Base-by-base conservation (phyloP, 257 asterid species). In the Penstemon eatonii region DNA sequence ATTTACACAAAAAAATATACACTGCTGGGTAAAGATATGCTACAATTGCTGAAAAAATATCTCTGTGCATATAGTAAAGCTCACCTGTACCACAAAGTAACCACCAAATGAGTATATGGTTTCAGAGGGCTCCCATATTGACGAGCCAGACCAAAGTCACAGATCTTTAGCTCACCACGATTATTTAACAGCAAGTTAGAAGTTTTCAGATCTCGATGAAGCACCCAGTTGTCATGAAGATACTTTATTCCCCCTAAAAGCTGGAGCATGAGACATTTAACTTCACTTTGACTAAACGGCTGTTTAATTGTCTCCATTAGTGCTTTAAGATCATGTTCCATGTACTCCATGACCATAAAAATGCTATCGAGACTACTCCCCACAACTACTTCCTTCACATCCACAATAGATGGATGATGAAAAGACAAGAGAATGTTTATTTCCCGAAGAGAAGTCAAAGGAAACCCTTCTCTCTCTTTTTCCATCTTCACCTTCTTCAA, bases 31-130 rank as follows among this genome's bases (percentile, higher is more conserved):
- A 13, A 64, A 51, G 8, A 11, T 52, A 8, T 4, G 13, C 12
- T 44, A 7, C 41, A 56, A 50, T 4, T 15, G 39, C 55, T n/a
- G 43, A 56, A 52, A 61, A 52, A 7, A 50, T 36, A 9, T 33
- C 56, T 40, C 11, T 11, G 25, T 5, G 44, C 42, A 73, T 6
- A 43, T 7, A 58, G 18, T 11, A 56, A 65, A 11, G 57, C 92
- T 71, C 73, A 91, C 96, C 96, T 89, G 90, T 92, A 92, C 96
- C 96, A 92, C 74, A 92, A 73, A 75, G 98, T 92, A 68, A 92
- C 98, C 62, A 92, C 98, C 83, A 87, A 70, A 10, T 76, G 90
- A 74, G 98, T 92, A 71, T 89, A 89, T 3, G 96, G 96, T 71
- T 86, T 89, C 79, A 86, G 59, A 73, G 96, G 98, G 79, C 85